Percentiles rank a stretch among this genome's conserved stretches.
phyloP scores from a whole-genome alignment of 1,284 basidiomycete genomes.

The Cryptococcus sp. region DNA sequence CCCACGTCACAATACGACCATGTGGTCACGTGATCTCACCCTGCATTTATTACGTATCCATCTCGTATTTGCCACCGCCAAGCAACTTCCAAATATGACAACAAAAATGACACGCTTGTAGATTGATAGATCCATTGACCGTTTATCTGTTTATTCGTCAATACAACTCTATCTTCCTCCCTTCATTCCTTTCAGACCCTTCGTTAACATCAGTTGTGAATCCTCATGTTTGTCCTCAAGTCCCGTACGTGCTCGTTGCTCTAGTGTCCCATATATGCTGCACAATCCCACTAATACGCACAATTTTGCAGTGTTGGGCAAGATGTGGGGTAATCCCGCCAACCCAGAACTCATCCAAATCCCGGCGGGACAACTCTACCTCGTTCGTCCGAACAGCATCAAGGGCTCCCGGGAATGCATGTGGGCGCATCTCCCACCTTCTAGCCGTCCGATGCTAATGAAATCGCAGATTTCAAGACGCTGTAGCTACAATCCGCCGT shows the following conservation, averaged over 20 bases:
- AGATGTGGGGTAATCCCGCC: slow-evolving; percentile 80
- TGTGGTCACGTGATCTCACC: no score
- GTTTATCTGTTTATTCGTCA: no score
- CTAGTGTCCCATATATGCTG: slow-evolving; percentile 9
- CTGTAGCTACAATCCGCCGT: slow-evolving; percentile 89
- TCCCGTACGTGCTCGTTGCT: slow-evolving; percentile 65
- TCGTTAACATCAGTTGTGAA: background rate
- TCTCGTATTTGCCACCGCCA: no score
- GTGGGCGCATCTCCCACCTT: slow-evolving; percentile 65
- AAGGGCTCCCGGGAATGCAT: slow-evolving; percentile 96
- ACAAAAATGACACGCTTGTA: no score
- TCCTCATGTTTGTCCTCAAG: slow-evolving; percentile 72
- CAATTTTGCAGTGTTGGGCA: slow-evolving; percentile 69
- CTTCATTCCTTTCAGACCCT: no score
- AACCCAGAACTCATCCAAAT: slow-evolving; percentile 93
- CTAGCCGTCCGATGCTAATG: slow-evolving; percentile 3
- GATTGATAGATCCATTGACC: no score
- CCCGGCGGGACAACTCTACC: slow-evolving; percentile 85
- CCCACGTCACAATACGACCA: no score
- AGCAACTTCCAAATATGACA: no score
- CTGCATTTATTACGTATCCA: no score
- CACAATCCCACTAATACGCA: slow-evolving; percentile 12
- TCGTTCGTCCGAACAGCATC: slow-evolving; percentile 85
- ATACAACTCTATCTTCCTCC: no score
- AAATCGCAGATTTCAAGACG: slow-evolving; percentile 79